Conservation (phyloP, 352 stramenopile genomes). For the Plasmopara halstedii region DNA sequence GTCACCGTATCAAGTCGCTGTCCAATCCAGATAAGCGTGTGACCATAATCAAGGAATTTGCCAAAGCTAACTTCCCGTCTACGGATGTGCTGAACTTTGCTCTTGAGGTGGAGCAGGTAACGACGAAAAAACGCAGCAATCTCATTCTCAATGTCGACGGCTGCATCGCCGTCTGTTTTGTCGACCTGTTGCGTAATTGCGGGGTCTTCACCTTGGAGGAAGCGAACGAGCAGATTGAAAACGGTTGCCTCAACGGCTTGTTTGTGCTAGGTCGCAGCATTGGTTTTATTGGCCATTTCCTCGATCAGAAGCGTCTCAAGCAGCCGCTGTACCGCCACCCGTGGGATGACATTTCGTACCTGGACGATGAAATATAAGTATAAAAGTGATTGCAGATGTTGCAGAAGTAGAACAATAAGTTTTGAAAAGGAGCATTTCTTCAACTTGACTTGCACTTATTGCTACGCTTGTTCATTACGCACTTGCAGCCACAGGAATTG, state of each 20-base stretch:
- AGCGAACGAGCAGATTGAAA: constrained; percentile 91
- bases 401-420: constrained; percentile 27
- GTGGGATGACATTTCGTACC: constrained; percentile 97
- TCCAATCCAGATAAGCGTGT: constrained; percentile 95
- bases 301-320: constrained; percentile 97
- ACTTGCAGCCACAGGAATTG: constrained; percentile 23
- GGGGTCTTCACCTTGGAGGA: constrained; percentile 86
- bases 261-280: constrained; percentile 84
- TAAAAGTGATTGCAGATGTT: constrained; percentile 13
- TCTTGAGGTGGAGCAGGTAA: constrained; percentile 93
- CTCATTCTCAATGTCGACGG: constrained; percentile 98
- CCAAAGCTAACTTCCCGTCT: constrained; percentile 89
- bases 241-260: constrained; percentile 95
- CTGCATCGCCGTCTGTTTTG: constrained; percentile 95
- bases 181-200: constrained; percentile 92
- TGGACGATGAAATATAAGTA: constrained; percentile 72
- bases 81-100: constrained; percentile 94
- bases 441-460: constrained; percentile 8
- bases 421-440: constrained; percentile 25
- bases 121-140: constrained; percentile 95
- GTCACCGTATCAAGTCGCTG: constrained; percentile 93
- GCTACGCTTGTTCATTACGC: constrained; percentile 16
- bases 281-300: constrained; percentile 92
- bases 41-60: constrained; percentile 95
- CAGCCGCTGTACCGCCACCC: constrained; percentile 96